Evolutionary conservation across 2,329 filamentous ascomycete genomes (phyloP).

Genomic region (Fusarium temperatum): DNA sequence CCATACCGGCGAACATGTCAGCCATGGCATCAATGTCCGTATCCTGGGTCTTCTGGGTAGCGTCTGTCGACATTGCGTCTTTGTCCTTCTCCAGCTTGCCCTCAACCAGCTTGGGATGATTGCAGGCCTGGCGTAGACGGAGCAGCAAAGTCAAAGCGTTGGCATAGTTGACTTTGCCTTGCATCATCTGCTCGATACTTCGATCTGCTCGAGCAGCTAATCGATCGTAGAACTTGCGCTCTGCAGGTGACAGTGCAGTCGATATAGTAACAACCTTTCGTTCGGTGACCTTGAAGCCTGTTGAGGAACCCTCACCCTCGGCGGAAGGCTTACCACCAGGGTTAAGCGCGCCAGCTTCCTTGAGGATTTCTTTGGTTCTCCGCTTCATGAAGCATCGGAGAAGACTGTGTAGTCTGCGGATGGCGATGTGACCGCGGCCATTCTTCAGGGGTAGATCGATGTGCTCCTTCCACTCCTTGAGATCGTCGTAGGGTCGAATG

Average conservation of each 20-base stretch:
- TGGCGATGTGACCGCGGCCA: constrained; percentile 87
- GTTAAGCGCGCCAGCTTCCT: constrained; percentile 82
- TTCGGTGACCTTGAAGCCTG: constrained; percentile 89
- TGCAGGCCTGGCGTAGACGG: constrained; percentile 90
- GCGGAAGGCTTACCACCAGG: constrained; percentile 72
- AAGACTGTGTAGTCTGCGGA: constrained; percentile 83
- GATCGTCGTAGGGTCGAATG: constrained; percentile 89
- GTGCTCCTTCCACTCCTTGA: constrained; percentile 87
- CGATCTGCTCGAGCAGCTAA: constrained; percentile 86
- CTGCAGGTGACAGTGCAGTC: constrained; percentile 79
- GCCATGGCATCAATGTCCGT: constrained; percentile 83
- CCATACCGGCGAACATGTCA: constrained; percentile 85
- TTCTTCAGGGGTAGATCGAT: constrained; percentile 92
- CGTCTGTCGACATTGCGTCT: constrained; percentile 78
- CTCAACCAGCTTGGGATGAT: constrained; percentile 89
- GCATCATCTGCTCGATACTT: constrained; percentile 90
- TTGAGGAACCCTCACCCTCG: constrained; percentile 62
- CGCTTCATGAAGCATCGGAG: constrained; percentile 97
- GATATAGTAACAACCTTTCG: constrained; percentile 85
- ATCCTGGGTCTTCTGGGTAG: constrained; percentile 61
- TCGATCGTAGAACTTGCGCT: constrained; percentile 85
- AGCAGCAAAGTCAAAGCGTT: constrained; percentile 93
- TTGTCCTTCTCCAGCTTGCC: constrained; percentile 87
- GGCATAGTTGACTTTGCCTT: constrained; percentile 84
- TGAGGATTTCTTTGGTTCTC: constrained; percentile 97